phyloP scores from a whole-genome alignment of 768 basidiomycete genomes.

The Pholiota microspora region DNA sequence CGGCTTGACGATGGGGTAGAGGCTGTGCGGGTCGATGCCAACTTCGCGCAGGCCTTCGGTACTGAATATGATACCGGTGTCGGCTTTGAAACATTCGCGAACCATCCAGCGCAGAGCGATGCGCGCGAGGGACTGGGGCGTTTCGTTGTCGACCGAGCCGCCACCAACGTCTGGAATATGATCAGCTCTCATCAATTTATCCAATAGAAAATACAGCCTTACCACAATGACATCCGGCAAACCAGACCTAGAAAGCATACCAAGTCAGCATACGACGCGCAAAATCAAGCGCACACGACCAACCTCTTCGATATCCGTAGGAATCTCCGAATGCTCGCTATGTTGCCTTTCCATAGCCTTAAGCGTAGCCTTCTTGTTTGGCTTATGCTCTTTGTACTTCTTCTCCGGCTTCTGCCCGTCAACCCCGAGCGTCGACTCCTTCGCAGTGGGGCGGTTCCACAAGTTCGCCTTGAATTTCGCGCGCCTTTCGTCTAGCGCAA shows the following conservation, averaged over 20 bases:
- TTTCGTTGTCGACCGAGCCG: conserved; percentile 46
- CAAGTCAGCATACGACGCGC: conserved; percentile 12
- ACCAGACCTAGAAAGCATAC: conserved; percentile 23
- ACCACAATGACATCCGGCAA: conserved; percentile 46
- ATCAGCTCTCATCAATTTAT: neutral
- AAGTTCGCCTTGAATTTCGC: conserved; percentile 51
- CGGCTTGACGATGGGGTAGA: conserved; percentile 33
- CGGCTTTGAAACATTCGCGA: conserved; percentile 57
- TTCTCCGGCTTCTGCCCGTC: conserved; percentile 4
- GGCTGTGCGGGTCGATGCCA: conserved; percentile 35
- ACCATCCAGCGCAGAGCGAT: conserved; percentile 69
- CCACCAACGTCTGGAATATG: conserved; percentile 49
- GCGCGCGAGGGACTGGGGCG: conserved; percentile 40
- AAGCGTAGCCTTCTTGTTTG: neutral
- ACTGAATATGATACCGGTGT: conserved; percentile 60
- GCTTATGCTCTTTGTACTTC: conserved; percentile 7
- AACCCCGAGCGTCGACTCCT: conserved; percentile 24
- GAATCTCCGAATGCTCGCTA: neutral
- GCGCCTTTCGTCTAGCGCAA: conserved; percentile 21
- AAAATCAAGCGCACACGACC: conserved; percentile 14
- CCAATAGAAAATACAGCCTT: conserved; percentile 8
- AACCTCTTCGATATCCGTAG: conserved; percentile 44
- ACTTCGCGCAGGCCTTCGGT: conserved; percentile 36
- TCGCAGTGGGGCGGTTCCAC: conserved; percentile 32
- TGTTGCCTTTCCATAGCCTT: neutral